These are phyloP conservation scores for Cyberlindnera subsufficiens DNA, from an alignment of 805 yeast species.

Conservation along the genomic window DNA sequence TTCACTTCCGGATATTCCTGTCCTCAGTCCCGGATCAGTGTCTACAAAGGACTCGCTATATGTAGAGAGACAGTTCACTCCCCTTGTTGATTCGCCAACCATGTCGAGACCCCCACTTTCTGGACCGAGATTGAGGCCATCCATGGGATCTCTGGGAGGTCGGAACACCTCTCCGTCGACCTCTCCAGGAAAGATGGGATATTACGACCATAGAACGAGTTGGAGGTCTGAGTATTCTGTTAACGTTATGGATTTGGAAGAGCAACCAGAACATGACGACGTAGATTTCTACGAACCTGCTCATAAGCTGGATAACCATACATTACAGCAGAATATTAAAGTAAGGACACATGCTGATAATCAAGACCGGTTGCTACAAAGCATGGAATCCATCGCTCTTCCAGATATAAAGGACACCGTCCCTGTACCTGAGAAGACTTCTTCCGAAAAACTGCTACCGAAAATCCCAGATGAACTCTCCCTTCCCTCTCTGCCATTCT, in stretches of 20 bases:
- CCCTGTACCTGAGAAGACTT: background rate
- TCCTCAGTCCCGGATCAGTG: conserved; percentile 8
- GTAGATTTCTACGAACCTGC: background rate
- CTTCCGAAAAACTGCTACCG: conserved; percentile 26
- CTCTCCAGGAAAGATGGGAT: conserved; percentile 20
- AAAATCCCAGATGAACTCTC: conserved; percentile 34
- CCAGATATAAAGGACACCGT: conserved; percentile 3
- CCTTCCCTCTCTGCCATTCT: conserved; percentile 52
- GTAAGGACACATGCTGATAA: background rate
- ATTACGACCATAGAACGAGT: conserved; percentile 23
- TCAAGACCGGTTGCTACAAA: background rate
- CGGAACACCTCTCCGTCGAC: conserved; percentile 15
- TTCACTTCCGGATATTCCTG: conserved; percentile 20
- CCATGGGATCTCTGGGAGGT: conserved; percentile 3
- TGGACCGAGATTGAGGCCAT: conserved; percentile 20
- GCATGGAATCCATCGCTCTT: conserved; percentile 8
- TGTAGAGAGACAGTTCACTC: background rate
- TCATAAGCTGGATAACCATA: background rate
- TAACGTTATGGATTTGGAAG: conserved; percentile 11
- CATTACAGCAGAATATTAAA: conserved; percentile 4
- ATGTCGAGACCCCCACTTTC: conserved; percentile 12
- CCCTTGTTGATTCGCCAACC: conserved; percentile 13
- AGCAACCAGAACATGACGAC: conserved; percentile 1
- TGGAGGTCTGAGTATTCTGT: conserved; percentile 23
- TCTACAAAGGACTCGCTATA: background rate